Conservation (phyloP, 768 basidiomycete genomes). For the Mycena filopes region DNA sequence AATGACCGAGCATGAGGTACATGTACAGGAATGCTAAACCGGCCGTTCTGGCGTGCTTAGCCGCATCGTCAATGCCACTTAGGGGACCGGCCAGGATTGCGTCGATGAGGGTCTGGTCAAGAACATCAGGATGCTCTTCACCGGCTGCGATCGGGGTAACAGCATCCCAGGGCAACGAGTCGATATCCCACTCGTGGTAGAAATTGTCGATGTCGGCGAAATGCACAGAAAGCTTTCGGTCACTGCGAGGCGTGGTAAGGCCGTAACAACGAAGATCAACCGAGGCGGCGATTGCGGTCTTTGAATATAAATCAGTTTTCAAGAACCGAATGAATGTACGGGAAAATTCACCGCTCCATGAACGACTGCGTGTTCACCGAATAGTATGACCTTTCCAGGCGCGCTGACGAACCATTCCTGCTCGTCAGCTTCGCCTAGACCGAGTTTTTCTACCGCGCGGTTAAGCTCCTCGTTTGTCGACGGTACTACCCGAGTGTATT, state of each 20-base stretch:
- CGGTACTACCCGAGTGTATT: constrained; percentile 55
- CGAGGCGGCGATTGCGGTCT: constrained; percentile 96
- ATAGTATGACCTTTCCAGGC: constrained; percentile 97
- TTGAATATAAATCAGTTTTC: constrained; percentile 31
- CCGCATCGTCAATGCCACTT: constrained; percentile 46
- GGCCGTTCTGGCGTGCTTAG: constrained; percentile 54
- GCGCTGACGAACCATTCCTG: constrained; percentile 91
- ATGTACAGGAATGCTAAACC: constrained; percentile 89
- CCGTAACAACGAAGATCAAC: constrained; percentile 97
- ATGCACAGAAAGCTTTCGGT: constrained; percentile 77
- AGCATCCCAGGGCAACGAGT: constrained; percentile 82
- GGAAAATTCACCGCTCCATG: constrained; percentile 85
- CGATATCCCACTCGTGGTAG: constrained; percentile 83
- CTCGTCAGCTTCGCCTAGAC: constrained; percentile 51
- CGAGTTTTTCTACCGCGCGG: constrained; percentile 77
- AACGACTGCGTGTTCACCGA: constrained; percentile 99
- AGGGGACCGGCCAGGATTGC: constrained; percentile 67
- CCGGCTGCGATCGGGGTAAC: constrained; percentile 64
- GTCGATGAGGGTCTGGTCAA: constrained; percentile 80
- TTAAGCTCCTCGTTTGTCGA: constrained; percentile 51
- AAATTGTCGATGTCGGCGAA: constrained; percentile 84
- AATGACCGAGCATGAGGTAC: constrained; percentile 81
- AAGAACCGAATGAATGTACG: constrained; percentile 6
- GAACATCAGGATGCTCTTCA: constrained; percentile 66
- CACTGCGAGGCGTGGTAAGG: constrained; percentile 78